Evolutionary conservation across 495 filamentous ascomycete species (phyloP).

Genomic region (Astrocystis sublimbata): DNA sequence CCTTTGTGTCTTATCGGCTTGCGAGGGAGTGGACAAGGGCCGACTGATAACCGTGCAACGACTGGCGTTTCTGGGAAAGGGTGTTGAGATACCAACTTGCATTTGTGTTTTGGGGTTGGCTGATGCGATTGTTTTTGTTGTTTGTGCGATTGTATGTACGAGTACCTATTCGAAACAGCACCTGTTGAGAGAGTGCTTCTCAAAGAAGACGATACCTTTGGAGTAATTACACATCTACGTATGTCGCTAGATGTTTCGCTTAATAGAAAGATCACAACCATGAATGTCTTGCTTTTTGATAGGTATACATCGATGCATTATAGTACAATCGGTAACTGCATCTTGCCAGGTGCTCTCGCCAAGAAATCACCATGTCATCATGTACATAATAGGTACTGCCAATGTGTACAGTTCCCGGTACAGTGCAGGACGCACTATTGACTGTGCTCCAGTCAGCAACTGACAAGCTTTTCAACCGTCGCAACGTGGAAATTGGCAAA

Average conservation of each 20-base stretch:
- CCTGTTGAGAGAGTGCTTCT: constrained; percentile 1
- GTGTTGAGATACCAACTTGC: constrained; percentile 17
- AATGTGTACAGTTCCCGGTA: no score
- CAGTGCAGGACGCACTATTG: constrained; percentile 5
- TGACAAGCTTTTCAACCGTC: neutral
- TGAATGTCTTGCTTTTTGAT: no score
- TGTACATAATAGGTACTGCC: no score
- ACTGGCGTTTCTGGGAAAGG: constrained; percentile 19
- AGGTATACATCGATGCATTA: no score
- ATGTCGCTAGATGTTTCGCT: no score
- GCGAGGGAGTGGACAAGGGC: neutral
- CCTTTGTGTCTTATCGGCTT: neutral
- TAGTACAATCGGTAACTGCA: no score
- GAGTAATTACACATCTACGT: neutral
- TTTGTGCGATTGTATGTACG: no score
- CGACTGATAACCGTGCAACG: constrained; percentile 13
- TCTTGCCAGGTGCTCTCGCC: no score
- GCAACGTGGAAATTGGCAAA: no score
- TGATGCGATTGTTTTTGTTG: no score
- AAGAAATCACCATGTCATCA: no score
- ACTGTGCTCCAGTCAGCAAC: neutral
- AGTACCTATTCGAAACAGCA: neutral
- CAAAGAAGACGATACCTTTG: constrained; percentile 2
- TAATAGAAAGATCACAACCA: no score
- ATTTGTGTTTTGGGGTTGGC: neutral